Conservation (phyloP, 108 stramenopile genomes). For the Discostella stelligeroides region DNA sequence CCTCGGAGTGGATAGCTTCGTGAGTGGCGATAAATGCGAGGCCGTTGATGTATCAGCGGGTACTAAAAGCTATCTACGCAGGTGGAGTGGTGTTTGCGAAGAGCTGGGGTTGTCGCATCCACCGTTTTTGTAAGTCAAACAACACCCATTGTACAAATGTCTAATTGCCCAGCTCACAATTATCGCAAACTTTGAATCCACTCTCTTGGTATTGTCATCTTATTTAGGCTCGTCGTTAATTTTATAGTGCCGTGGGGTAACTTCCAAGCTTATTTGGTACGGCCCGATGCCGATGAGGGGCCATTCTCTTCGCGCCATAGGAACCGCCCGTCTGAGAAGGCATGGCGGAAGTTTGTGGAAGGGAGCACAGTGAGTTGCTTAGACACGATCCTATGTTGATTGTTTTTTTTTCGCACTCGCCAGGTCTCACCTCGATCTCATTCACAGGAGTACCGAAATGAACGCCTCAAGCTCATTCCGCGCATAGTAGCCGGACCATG, state of each 20-base stretch:
- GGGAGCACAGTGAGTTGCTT: conserved; percentile 35
- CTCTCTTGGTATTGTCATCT: background rate
- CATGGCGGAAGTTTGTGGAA: conserved; percentile 45
- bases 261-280: conserved; percentile 44
- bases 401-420: background rate
- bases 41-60: conserved; percentile 7
- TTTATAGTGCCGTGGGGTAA: conserved; percentile 55
- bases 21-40: conserved; percentile 12
- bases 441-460: conserved; percentile 38
- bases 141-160: background rate
- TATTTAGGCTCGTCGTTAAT: conserved; percentile 28
- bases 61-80: conserved; percentile 32
- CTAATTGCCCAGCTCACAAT: background rate
- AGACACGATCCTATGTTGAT: too few relatives aligned
- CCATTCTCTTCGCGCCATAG: conserved; percentile 28
- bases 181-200: background rate
- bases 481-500: conserved; percentile 47
- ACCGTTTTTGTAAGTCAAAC: conserved; percentile 40
- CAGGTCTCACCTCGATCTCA: background rate
- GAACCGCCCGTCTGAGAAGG: conserved; percentile 38
- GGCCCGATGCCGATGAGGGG: conserved; percentile 51
- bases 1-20: conserved; percentile 56
- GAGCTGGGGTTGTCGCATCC: conserved; percentile 29
- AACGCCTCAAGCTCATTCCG: conserved; percentile 50
- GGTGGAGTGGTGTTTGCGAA: conserved; percentile 37